Percentiles rank a stretch among this genome's conserved stretches.
Conservation (phyloP, 176 grass and related monocot species). For the Rhynchospora tenuis region DNA sequence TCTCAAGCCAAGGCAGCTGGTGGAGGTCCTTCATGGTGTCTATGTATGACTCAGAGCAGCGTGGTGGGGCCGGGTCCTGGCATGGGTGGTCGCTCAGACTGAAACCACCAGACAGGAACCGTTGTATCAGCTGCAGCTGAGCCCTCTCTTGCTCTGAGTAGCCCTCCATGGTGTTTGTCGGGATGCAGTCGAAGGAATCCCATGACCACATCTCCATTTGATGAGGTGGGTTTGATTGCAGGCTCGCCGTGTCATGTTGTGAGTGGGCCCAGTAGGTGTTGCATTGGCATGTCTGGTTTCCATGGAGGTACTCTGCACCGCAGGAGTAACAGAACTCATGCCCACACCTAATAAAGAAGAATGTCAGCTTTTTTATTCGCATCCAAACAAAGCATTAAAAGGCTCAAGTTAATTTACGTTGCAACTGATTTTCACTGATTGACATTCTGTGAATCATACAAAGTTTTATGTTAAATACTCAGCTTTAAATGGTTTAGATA, state of each 20-base stretch:
- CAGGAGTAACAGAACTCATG: constrained; percentile 98
- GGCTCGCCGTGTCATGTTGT: constrained; percentile 18
- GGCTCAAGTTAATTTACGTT: background rate
- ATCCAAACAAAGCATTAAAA: background rate
- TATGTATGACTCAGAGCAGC: constrained; percentile 61
- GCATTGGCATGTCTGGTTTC: constrained; percentile 83
- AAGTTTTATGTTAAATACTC: background rate
- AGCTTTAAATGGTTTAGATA: background rate
- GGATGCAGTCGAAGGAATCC: constrained; percentile 82
- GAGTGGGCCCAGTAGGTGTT: constrained; percentile 56
- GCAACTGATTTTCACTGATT: background rate
- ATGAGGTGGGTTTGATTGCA: constrained; percentile 31
- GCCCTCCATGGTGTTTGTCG: constrained; percentile 45
- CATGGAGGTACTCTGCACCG: constrained; percentile 58
- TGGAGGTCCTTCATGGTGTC: constrained; percentile 99
- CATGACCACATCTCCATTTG: constrained; percentile 78
- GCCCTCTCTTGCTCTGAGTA: constrained; percentile 97
- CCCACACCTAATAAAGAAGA: constrained; percentile 56
- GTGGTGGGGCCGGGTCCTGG: constrained; percentile 44
- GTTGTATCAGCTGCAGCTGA: constrained; percentile 82
- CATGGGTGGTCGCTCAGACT: constrained; percentile 66
- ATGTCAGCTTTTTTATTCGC: background rate
- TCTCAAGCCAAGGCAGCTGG: constrained; percentile 97
- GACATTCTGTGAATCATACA: background rate
- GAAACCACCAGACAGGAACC: constrained; percentile 79